A percentile compares a stretch with the other conserved stretches of the same genome.
Evolutionary conservation across 1,284 basidiomycete species (phyloP).

Genomic region (Amylostereum areolatum): DNA sequence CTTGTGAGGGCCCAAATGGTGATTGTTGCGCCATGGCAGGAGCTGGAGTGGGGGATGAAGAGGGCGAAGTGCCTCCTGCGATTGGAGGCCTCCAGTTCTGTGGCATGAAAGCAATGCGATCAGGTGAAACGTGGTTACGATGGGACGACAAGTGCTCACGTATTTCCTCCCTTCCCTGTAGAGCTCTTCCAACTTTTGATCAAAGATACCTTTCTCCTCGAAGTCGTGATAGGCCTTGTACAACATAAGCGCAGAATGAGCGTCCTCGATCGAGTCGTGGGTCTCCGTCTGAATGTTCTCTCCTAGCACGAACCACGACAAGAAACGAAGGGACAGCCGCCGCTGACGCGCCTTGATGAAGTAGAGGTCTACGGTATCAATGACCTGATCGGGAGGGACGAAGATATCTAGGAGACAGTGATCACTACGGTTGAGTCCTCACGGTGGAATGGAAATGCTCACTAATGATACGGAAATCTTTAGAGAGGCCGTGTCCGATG

Average conservation of each 20-base stretch:
- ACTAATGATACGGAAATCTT: constrained; percentile 99
- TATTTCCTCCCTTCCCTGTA: constrained; percentile 69
- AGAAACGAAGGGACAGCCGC: constrained; percentile 87
- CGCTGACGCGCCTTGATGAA: constrained; percentile 79
- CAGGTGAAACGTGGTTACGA: too few species aligned
- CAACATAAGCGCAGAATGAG: constrained; percentile 80
- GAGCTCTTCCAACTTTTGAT: constrained; percentile 82
- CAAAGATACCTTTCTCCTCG: constrained; percentile 74
- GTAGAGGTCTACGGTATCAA: constrained; percentile 96
- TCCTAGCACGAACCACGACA: constrained; percentile 89
- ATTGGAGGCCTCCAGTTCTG: constrained; percentile 48
- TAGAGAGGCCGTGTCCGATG: constrained; percentile 97
- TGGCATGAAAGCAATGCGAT: too few species aligned
- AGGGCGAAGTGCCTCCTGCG: constrained; percentile 2
- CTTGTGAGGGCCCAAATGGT: constrained; percentile 9
- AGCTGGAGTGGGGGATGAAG: constrained; percentile 3
- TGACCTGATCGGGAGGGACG: constrained; percentile 91
- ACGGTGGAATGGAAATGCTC: constrained; percentile 24
- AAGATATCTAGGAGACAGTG: constrained; percentile 73
- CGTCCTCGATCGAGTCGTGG: constrained; percentile 97
- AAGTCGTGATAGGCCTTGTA: constrained; percentile 83
- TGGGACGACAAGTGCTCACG: too few species aligned
- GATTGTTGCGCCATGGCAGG: constrained; percentile 7
- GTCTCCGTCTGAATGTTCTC: constrained; percentile 90
- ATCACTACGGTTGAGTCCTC: too few species aligned